A percentile compares a stretch with the other conserved stretches of the same genome.
These are phyloP conservation scores for Microbotryomycetes sp. DNA, from an alignment of 1,284 basidiomycete species.

Conservation along the genomic window DNA sequence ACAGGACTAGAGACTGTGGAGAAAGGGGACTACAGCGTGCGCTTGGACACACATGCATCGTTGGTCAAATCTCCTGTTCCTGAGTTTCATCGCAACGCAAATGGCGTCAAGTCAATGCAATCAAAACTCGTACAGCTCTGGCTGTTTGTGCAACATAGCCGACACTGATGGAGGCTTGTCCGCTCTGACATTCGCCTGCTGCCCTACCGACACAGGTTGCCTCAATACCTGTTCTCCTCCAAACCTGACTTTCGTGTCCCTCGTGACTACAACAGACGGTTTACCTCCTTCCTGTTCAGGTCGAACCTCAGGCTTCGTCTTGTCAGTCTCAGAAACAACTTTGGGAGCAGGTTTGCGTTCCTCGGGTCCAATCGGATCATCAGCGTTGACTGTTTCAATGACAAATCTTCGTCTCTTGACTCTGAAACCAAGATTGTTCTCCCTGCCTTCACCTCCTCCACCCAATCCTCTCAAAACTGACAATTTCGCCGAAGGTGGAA, in stretches of 20 bases:
- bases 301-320: slow-evolving; percentile 21
- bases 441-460: slow-evolving; percentile 46
- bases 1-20: too few species aligned
- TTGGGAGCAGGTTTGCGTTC: slow-evolving; percentile 21
- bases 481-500: slow-evolving; percentile 65
- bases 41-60: too few species aligned
- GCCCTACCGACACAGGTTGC: slow-evolving; percentile 13
- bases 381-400: slow-evolving; percentile 87
- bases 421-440: slow-evolving; percentile 94
- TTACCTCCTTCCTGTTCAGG: slow-evolving; percentile 27
- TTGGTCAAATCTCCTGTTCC: too few species aligned
- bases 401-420: slow-evolving; percentile 79
- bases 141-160: slow-evolving; percentile 41
- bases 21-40: too few species aligned
- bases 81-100: too few species aligned
- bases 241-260: slow-evolving; percentile 23
- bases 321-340: slow-evolving; percentile 35
- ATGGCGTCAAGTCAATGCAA: too few species aligned
- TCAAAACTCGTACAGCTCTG: slow-evolving; percentile 48
- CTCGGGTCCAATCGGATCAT: slow-evolving; percentile 51
- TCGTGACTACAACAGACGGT: slow-evolving; percentile 31
- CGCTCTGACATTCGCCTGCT: neutral
- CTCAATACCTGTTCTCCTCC: slow-evolving; percentile 16
- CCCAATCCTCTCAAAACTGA: slow-evolving; percentile 57
- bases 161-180: slow-evolving; percentile 14